Percentiles rank a stretch among this genome's conserved stretches.
These are phyloP conservation scores for Colletotrichum sp. DNA, from an alignment of 2,329 filamentous ascomycete species.

Conservation along the genomic window DNA sequence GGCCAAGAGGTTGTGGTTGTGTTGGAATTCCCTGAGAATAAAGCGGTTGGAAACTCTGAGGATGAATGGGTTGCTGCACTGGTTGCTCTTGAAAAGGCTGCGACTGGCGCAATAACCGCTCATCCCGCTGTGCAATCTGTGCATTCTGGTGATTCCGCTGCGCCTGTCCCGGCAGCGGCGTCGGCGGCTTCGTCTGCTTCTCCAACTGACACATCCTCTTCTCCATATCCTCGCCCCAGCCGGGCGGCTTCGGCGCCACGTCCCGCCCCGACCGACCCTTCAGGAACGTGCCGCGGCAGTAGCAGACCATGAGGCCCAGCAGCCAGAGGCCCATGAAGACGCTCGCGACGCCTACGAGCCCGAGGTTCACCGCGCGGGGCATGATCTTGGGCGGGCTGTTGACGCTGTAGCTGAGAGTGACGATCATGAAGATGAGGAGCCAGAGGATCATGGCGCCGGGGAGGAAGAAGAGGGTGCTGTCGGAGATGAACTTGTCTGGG, in stretches of 20 bases:
- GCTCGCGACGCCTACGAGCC: neutral
- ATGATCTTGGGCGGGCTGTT: neutral
- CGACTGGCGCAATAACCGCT: neutral
- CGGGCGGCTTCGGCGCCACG: neutral
- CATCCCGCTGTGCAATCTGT: neutral
- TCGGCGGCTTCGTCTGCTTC: neutral
- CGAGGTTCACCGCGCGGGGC: neutral
- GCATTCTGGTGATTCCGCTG: neutral
- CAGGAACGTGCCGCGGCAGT: slow-evolving; percentile 1
- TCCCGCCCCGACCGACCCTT: neutral
- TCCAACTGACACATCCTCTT: neutral
- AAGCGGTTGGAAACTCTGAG: neutral
- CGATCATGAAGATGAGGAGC: slow-evolving; percentile 3
- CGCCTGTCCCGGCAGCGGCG: neutral
- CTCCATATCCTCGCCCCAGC: neutral
- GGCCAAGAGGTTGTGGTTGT: neutral
- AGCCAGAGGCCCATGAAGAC: slow-evolving; percentile 5
- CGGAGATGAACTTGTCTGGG: neutral
- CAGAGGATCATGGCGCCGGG: neutral
- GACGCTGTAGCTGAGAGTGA: slow-evolving; percentile 11
- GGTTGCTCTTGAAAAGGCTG: neutral
- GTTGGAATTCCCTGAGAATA: neutral
- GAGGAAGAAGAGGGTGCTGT: slow-evolving; percentile 1
- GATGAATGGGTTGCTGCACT: neutral
- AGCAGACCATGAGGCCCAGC: neutral